phyloP scores from a whole-genome alignment of 768 basidiomycete genomes.

The Boletellus ananas region DNA sequence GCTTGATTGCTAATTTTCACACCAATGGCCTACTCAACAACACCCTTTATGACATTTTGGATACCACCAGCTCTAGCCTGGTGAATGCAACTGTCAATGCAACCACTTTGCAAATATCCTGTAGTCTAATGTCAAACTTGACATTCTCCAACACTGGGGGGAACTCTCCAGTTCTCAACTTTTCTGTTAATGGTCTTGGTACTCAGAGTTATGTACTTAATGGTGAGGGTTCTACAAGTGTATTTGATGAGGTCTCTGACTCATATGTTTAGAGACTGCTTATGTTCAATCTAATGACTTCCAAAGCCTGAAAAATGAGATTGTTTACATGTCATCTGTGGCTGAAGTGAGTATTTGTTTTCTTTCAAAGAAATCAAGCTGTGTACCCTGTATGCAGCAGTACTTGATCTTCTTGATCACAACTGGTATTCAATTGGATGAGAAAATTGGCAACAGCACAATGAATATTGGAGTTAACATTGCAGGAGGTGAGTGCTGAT shows the following conservation, averaged over 20 bases:
- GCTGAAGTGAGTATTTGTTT: neutral
- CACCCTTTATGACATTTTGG: slow-evolving; percentile 10
- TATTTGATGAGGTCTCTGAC: too few species aligned
- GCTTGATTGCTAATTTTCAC: neutral
- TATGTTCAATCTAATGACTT: neutral
- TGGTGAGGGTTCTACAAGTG: neutral
- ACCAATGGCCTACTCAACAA: slow-evolving; percentile 11
- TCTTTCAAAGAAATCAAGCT: too few species aligned
- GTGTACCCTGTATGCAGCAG: neutral
- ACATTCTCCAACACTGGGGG: neutral
- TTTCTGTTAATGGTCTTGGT: neutral
- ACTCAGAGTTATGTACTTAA: neutral
- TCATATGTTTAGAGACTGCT: too few species aligned
- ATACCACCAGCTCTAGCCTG: neutral
- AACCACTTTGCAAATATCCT: slow-evolving; percentile 5
- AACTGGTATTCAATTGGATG: slow-evolving; percentile 5
- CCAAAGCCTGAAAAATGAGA: neutral
- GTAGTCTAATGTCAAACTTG: slow-evolving; percentile 10
- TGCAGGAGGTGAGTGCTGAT: neutral
- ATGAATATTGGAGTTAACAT: neutral
- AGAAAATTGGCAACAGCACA: neutral
- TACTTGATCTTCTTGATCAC: slow-evolving; percentile 11
- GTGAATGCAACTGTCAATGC: slow-evolving; percentile 11
- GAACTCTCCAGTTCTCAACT: neutral
- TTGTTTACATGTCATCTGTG: neutral